These are phyloP conservation scores for Phytopythium montanum DNA, from an alignment of 352 stramenopile species.

Conservation along the genomic window DNA sequence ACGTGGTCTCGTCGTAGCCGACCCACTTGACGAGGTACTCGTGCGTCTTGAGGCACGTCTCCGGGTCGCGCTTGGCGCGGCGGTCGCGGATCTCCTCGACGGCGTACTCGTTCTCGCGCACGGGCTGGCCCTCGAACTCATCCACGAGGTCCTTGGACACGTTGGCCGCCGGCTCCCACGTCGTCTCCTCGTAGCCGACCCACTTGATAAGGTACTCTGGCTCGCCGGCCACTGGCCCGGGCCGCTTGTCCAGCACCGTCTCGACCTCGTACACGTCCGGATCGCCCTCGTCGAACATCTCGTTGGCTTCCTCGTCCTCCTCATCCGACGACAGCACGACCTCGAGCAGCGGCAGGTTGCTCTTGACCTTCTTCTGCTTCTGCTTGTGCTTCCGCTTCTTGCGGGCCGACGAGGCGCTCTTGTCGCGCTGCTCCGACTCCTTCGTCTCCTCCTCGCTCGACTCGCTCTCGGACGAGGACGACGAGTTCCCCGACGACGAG, in stretches of 20 bases:
- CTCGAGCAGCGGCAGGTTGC: constrained; percentile 57
- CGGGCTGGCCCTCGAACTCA: constrained; percentile 66
- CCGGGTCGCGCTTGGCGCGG: constrained; percentile 56
- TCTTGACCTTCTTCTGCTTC: constrained; percentile 31
- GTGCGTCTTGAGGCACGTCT: constrained; percentile 65
- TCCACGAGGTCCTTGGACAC: constrained; percentile 80
- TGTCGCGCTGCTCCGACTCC: constrained; percentile 7
- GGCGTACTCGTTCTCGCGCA: constrained; percentile 76
- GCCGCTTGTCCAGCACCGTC: constrained; percentile 57
- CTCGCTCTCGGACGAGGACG: constrained; percentile 25
- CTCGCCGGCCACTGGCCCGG: constrained; percentile 30
- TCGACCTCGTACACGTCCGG: constrained; percentile 84
- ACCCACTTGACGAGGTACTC: constrained; percentile 87
- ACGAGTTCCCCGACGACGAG: constrained; percentile 18
- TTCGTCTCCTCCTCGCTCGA: constrained; percentile 31
- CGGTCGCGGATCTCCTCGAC: constrained; percentile 72
- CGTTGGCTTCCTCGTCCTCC: constrained; percentile 67
- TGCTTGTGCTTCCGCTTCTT: constrained; percentile 28
- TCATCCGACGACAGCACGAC: constrained; percentile 68
- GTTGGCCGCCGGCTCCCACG: constrained; percentile 74
- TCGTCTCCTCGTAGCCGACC: constrained; percentile 75
- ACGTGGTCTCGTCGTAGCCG: constrained; percentile 77
- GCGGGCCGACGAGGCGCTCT: constrained; percentile 1
- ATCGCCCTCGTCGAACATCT: constrained; percentile 75
- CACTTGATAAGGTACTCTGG: constrained; percentile 80